Evolutionary conservation across 768 basidiomycete species (phyloP), one percentile per base, ranked within the genome.

Genomic region (Mycena amicta): DNA sequence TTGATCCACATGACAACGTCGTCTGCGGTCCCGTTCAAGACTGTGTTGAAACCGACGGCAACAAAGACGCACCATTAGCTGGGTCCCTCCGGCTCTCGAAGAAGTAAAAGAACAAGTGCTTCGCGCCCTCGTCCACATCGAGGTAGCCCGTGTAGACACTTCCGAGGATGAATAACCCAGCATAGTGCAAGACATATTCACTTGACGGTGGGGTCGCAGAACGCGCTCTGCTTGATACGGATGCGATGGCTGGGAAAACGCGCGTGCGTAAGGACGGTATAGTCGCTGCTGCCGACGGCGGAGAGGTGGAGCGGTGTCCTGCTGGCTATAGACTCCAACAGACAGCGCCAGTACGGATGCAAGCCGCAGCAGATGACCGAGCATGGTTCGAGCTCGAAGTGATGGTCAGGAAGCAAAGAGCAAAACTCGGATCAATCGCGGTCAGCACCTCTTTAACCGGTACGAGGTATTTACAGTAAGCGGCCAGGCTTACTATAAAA

Each of bases 1-100:
- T 87, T 87, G 41, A 86, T 86, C 85, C 86, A 87, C 83, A 88
- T 84, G 73, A 87, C 77, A 26, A 86, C 80, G 70, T 87, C 85
- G 65, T 87, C 87, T 45, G 22, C 15, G 13, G 8, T 45, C 43
- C 43, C 13, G 5, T 45, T 45, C 13, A 23, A 6, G 43, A 8
- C 33, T 18, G 18, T 18, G 43, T 15, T 15, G 13, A 3, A 18
- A 43, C 63, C 52, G n/a, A n/a, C 13, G 23, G 18, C 8, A 60
- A 77, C 74, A 51, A 71, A 65, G n/a, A 65, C 63, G 57, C 69
- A 77, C 85, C 83, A 63, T 74, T 77, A 16, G 74, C 79, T 27
- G 86, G 86, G 62, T 83, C 73, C 49, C 76, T 76, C 59, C 89
- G 74, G 60, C 83, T 86, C 71, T 90, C 87, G 69, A 90, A 90